These are phyloP conservation scores for Aspergillus novoparasiticus DNA, from an alignment of 2,329 filamentous ascomycete genomes.

Conservation along the genomic window DNA sequence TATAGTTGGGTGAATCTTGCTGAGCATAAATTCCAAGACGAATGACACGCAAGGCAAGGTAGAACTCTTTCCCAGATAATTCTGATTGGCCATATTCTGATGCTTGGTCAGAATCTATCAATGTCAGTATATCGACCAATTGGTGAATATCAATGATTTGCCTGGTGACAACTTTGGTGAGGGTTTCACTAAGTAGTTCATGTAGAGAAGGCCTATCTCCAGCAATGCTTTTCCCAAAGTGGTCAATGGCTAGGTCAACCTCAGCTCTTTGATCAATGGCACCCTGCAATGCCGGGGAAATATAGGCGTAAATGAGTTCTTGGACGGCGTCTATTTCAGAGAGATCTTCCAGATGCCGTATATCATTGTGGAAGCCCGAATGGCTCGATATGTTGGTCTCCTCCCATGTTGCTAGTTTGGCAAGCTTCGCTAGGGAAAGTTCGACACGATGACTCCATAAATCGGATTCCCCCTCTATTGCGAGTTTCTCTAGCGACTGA, in stretches of 20 bases:
- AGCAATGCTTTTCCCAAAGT: conserved; percentile 57
- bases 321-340: conserved; percentile 77
- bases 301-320: conserved; percentile 70
- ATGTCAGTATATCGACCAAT: conserved; percentile 68
- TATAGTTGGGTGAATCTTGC: conserved; percentile 44
- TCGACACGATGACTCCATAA: conserved; percentile 94
- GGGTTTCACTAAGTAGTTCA: conserved; percentile 69
- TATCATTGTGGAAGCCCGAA: conserved; percentile 46
- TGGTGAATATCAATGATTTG: conserved; percentile 63
- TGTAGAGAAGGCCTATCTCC: conserved; percentile 67
- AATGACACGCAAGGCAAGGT: conserved; percentile 65
- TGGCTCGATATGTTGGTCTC: conserved; percentile 25
- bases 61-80: conserved; percentile 67
- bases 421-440: conserved; percentile 83
- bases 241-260: conserved; percentile 72
- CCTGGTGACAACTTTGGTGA: conserved; percentile 71
- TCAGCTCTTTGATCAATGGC: conserved; percentile 82
- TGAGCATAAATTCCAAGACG: conserved; percentile 58
- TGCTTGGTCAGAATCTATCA: conserved; percentile 63
- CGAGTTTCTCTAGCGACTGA: conserved; percentile 69
- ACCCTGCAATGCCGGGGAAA: conserved; percentile 67
- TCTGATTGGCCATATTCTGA: conserved; percentile 50
- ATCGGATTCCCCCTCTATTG: conserved; percentile 71
- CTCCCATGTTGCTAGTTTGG: conserved; percentile 66
- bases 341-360: conserved; percentile 62